Base-by-base conservation (phyloP, 148 eudicot genomes). In the Rhododendron mucronatum region DNA sequence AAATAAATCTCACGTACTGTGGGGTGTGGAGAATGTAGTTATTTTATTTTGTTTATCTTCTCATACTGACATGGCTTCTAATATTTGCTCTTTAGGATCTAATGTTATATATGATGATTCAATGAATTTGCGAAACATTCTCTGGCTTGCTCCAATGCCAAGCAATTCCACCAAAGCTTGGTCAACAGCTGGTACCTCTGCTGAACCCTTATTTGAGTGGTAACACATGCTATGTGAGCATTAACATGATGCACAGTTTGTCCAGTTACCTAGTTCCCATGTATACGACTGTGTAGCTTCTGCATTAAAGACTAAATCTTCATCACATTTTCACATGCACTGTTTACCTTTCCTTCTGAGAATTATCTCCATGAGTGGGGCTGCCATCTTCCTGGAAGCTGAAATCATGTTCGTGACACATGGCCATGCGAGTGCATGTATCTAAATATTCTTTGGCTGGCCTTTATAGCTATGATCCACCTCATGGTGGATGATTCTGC, bases 91-190 rank as follows among this genome's bases (percentile, higher is more conserved):
- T 35, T 88, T 93, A 97, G 99, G 99, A 78, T 90, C 99, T 78
- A 89, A 93, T 84, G 91, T 97, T 45, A 76, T 82, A 81, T 95
- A 90, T 86, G 94, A 95, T 83, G 89, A 92, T 73, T 87, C 89
- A 61, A 97, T 97, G 98, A 94, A 95, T 88, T 91, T 97, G 86
- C 91, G 98, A 20, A 97, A 97, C 91, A 97, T 97, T 89, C 92
- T 97, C 84, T 97, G 99, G 99, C 88, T 97, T 84, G 99, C 99
- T 88, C 98, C 99, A 41, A 88, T 95, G 88, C 98, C 98, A 23
- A 91, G 95, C 88, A 87, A 69, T 84, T 91, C 94, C 73, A 85
- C 90, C 77, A 85, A 86, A 87, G 89, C 86, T 74, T 94, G 99
- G 99, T 88, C 82, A 61, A 91, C 95, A 86, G 96, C 99, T 84